Percentiles rank a stretch among this genome's conserved stretches.
Conservation (phyloP, 306 rosid genomes). For the Ceratonia siliqua region DNA sequence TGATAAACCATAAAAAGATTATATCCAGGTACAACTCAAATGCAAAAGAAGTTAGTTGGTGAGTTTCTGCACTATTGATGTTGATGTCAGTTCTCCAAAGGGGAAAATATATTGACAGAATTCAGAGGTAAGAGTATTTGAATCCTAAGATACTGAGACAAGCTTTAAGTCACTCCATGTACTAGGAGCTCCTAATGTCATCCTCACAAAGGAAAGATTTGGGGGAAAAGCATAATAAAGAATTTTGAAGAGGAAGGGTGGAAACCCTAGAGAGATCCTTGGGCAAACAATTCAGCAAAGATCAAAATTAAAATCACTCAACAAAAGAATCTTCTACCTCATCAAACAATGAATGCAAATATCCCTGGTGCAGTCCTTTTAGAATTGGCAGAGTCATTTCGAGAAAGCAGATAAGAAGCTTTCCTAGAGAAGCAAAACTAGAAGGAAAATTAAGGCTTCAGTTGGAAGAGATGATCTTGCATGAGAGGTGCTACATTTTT, state of each 20-base stretch:
- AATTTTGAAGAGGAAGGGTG: not conserved
- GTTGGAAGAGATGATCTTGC: constrained; percentile 28
- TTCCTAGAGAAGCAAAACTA: constrained; percentile 17
- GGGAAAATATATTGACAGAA: not conserved
- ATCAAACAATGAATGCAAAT: constrained; percentile 43
- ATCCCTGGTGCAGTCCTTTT: constrained; percentile 52
- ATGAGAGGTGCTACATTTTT: constrained; percentile 4
- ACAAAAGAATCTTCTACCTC: constrained; percentile 42
- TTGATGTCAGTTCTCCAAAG: not conserved
- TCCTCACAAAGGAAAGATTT: not conserved
- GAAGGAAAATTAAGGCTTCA: not conserved
- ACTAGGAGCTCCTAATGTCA: not conserved
- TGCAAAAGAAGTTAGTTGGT: constrained; percentile 7
- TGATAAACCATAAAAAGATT: not conserved
- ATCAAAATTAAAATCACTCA: constrained; percentile 3
- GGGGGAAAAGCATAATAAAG: not conserved
- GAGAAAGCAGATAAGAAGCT: constrained; percentile 10
- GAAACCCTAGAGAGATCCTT: not conserved
- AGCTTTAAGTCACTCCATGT: not conserved
- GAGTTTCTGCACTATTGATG: not conserved
- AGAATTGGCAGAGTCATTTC: constrained; percentile 61
- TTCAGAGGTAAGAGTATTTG: not conserved
- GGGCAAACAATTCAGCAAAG: constrained; percentile 9
- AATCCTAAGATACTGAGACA: not conserved
- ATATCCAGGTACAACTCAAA: not conserved